Evolutionary conservation across 2,329 filamentous ascomycete species (phyloP).

Genomic region (Parasarocladium wereldwijsianum): DNA sequence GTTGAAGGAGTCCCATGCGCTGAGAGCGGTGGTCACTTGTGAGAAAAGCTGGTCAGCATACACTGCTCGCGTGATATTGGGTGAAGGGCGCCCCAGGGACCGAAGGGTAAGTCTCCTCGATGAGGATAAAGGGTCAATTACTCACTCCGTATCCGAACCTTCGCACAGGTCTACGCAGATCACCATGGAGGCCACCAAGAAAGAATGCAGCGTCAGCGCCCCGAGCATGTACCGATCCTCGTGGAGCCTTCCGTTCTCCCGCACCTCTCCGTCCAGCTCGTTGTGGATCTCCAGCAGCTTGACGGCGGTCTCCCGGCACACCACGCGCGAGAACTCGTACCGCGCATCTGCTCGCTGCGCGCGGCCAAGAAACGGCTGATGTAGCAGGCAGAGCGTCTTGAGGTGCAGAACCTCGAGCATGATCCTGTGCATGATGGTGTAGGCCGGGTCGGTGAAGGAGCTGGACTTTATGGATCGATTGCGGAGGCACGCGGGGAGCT

Average conservation of each 20-base stretch:
- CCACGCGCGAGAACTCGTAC: constrained; percentile 23
- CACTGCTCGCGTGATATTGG: too few relatives aligned
- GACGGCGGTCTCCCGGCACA: constrained; percentile 27
- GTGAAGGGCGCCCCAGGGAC: too few relatives aligned
- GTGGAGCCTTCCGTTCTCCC: constrained; percentile 33
- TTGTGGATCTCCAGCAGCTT: constrained; percentile 29
- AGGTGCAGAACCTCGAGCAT: constrained; percentile 33
- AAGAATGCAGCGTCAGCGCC: constrained; percentile 38
- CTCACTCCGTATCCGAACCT: too few relatives aligned
- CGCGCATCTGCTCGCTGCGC: constrained; percentile 19
- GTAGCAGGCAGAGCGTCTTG: constrained; percentile 33
- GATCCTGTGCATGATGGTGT: constrained; percentile 31
- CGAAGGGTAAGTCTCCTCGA: too few relatives aligned
- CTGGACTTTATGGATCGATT: constrained; percentile 26
- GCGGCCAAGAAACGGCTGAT: constrained; percentile 29
- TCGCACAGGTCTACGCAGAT: constrained; percentile 36
- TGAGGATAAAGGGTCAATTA: too few relatives aligned
- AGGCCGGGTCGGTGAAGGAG: constrained; percentile 26
- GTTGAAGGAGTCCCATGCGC: constrained; percentile 21
- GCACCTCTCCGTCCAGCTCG: constrained; percentile 29
- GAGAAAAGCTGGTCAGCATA: too few relatives aligned
- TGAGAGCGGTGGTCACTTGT: constrained; percentile 19
- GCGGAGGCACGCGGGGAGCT: constrained; percentile 23
- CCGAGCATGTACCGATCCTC: constrained; percentile 38
- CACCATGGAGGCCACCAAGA: constrained; percentile 44